Percentiles rank a stretch among this genome's conserved stretches.
Conservation (phyloP, 2,329 filamentous ascomycete genomes). For the Aspergillus latus region DNA sequence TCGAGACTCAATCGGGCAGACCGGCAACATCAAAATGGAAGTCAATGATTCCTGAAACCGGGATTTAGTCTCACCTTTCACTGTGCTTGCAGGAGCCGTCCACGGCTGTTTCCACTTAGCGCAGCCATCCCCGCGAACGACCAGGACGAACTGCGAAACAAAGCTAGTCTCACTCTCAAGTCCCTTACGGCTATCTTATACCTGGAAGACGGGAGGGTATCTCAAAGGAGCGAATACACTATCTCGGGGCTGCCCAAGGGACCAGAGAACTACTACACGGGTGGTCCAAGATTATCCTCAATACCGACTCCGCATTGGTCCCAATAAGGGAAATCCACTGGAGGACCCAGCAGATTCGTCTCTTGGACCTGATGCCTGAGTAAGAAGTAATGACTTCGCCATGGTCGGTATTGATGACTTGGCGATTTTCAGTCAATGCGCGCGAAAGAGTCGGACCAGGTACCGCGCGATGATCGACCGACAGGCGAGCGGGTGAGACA, state of each 20-base stretch:
- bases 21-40: constrained; percentile 2
- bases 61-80: not conserved
- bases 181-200: not conserved
- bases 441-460: not conserved
- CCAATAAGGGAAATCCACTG: not conserved
- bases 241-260: not conserved
- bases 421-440: not conserved
- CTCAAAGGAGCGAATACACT: not conserved
- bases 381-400: constrained; percentile 5
- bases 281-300: not conserved
- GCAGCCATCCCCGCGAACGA: constrained; percentile 20
- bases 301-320: not conserved
- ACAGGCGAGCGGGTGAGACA: constrained; percentile 1
- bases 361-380: not conserved
- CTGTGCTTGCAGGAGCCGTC: constrained; percentile 15
- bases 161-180: not conserved
- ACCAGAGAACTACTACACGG: not conserved
- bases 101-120: constrained; percentile 12
- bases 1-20: constrained; percentile 11
- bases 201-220: not conserved
- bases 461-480: constrained; percentile 5
- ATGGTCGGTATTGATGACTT: not conserved
- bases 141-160: constrained; percentile 7
- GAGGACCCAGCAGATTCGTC: not conserved
- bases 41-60: constrained; percentile 1